phyloP scores from a whole-genome alignment of 2,329 filamentous ascomycete genomes.

The Epichloe brachyelytri region DNA sequence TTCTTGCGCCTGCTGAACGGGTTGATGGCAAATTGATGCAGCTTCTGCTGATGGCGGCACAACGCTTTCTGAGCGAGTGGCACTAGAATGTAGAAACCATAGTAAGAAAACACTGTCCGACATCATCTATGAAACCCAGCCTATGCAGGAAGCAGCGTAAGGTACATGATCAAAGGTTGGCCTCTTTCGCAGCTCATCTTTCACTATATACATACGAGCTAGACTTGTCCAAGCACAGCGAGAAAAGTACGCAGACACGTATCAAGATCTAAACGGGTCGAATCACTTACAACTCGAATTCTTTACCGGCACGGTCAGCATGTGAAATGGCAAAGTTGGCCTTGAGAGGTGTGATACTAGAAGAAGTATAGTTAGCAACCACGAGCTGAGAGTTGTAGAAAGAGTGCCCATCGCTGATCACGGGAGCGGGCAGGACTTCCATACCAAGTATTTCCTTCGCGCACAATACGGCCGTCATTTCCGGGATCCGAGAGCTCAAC shows the following conservation, averaged over 20 bases:
- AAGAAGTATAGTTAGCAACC: background rate
- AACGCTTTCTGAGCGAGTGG: constrained; percentile 7
- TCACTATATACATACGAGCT: constrained; percentile 9
- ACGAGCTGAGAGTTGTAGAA: background rate
- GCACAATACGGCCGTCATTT: constrained; percentile 88
- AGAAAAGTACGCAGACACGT: constrained; percentile 1
- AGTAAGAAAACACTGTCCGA: constrained; percentile 20
- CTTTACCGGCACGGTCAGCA: constrained; percentile 37
- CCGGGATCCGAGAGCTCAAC: constrained; percentile 69
- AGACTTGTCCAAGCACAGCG: background rate
- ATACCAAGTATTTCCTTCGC: constrained; percentile 75
- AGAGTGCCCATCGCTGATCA: background rate
- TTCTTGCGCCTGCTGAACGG: background rate
- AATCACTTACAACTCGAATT: constrained; percentile 49
- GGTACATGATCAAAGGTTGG: constrained; percentile 13
- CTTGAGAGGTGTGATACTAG: constrained; percentile 75
- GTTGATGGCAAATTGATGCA: constrained; percentile 11
- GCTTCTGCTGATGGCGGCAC: constrained; percentile 6
- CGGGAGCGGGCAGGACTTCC: constrained; percentile 11
- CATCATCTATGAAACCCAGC: constrained; percentile 18
- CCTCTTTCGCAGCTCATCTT: background rate
- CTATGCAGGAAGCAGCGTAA: constrained; percentile 10
- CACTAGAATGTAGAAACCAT: constrained; percentile 12
- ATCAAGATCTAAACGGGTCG: background rate
- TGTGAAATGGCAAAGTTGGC: constrained; percentile 74